Evolutionary conservation across 2,329 filamentous ascomycete genomes (phyloP).

Genomic region (Ascochyta viciae-villosae): DNA sequence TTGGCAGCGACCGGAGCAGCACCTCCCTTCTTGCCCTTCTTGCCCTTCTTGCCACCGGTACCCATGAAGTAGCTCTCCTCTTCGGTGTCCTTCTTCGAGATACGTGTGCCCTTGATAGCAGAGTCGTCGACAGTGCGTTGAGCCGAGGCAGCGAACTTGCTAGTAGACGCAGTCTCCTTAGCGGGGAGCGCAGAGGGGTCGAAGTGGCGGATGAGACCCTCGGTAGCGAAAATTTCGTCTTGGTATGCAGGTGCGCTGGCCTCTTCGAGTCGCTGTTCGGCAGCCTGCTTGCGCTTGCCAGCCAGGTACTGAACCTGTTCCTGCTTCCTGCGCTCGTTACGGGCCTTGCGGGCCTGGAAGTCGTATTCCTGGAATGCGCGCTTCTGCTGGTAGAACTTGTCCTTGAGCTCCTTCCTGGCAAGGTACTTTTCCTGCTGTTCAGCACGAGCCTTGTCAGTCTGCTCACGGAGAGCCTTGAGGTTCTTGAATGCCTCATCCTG

Average conservation of each 20-base stretch:
- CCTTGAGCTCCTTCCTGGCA: slow-evolving; percentile 85
- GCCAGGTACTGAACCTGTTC: slow-evolving; percentile 78
- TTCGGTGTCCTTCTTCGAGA: slow-evolving; percentile 84
- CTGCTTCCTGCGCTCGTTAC: slow-evolving; percentile 77
- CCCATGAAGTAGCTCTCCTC: slow-evolving; percentile 85
- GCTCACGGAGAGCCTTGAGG: slow-evolving; percentile 81
- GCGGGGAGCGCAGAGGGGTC: slow-evolving; percentile 72
- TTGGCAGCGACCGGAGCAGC: slow-evolving; percentile 60
- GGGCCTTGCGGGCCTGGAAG: slow-evolving; percentile 78
- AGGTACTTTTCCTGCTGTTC: slow-evolving; percentile 87
- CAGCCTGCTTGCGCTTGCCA: slow-evolving; percentile 77
- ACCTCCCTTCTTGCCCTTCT: slow-evolving; percentile 87
- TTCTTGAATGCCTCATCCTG: slow-evolving; percentile 91
- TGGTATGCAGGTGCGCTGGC: slow-evolving; percentile 87
- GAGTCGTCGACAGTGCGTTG: slow-evolving; percentile 84
- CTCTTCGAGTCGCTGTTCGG: slow-evolving; percentile 78
- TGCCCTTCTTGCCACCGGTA: slow-evolving; percentile 80
- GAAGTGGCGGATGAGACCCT: slow-evolving; percentile 88
- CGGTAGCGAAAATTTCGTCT: slow-evolving; percentile 89
- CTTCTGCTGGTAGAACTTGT: slow-evolving; percentile 82
- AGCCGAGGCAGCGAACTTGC: slow-evolving; percentile 75
- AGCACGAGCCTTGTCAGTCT: slow-evolving; percentile 81
- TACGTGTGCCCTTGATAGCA: slow-evolving; percentile 82
- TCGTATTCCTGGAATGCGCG: slow-evolving; percentile 86
- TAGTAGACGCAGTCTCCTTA: slow-evolving; percentile 69